Percentiles rank a stretch among this genome's conserved stretches.
Conservation (phyloP, 2,329 filamentous ascomycete genomes). For the Colletotrichum zoysiae region DNA sequence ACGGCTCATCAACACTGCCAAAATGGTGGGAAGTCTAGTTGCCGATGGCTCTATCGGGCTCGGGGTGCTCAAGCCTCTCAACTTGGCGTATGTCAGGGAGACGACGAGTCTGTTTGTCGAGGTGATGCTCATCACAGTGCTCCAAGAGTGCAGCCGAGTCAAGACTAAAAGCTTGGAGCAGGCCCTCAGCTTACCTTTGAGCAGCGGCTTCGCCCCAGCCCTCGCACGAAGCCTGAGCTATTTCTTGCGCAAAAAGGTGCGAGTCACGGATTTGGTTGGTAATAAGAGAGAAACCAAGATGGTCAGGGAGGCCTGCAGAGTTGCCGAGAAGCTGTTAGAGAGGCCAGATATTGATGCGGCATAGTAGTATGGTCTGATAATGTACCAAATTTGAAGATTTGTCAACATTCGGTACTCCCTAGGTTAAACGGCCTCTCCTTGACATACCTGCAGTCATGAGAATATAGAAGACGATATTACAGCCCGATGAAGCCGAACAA, state of each 20-base stretch:
- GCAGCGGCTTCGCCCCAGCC: slow-evolving; percentile 61
- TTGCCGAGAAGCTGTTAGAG: slow-evolving; percentile 55
- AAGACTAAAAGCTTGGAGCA: slow-evolving; percentile 51
- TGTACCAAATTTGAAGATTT: neutral
- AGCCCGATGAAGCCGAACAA: neutral
- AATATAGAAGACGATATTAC: neutral
- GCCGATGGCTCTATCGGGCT: slow-evolving; percentile 60
- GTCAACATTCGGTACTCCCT: no score
- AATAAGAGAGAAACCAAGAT: slow-evolving; percentile 61
- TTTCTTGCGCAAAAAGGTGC: slow-evolving; percentile 82
- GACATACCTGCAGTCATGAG: neutral
- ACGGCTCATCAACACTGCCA: slow-evolving; percentile 65
- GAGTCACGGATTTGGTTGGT: slow-evolving; percentile 70
- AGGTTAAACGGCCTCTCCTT: neutral
- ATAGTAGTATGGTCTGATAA: neutral
- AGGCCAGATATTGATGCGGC: slow-evolving; percentile 37
- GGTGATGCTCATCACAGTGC: slow-evolving; percentile 80
- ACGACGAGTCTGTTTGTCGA: slow-evolving; percentile 86
- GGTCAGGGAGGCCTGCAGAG: slow-evolving; percentile 61
- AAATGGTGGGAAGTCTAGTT: slow-evolving; percentile 66
- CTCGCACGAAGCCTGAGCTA: slow-evolving; percentile 82
- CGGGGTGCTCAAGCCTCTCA: slow-evolving; percentile 74
- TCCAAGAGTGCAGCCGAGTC: slow-evolving; percentile 68
- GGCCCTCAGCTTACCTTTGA: slow-evolving; percentile 28
- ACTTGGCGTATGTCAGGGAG: slow-evolving; percentile 80